These are phyloP conservation scores for Fusarium penzigii DNA, from an alignment of 2,329 filamentous ascomycete genomes.

Conservation along the genomic window DNA sequence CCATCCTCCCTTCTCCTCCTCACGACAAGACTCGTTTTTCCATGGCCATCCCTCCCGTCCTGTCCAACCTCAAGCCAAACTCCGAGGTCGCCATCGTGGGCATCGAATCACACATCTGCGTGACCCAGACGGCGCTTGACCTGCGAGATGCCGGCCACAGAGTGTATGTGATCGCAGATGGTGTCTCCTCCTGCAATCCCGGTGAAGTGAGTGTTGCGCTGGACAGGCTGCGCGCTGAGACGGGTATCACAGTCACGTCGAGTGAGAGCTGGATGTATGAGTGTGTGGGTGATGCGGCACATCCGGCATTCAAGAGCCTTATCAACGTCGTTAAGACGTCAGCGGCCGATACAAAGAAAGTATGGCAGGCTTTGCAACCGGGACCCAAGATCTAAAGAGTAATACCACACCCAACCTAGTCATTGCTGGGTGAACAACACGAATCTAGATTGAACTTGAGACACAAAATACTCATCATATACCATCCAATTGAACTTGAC, in stretches of 20 bases:
- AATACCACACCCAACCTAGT: too few species aligned
- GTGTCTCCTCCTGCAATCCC: slow-evolving; percentile 82
- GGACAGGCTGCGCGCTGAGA: slow-evolving; percentile 68
- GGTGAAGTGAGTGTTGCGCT: slow-evolving; percentile 82
- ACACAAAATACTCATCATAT: too few species aligned
- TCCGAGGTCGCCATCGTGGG: slow-evolving; percentile 77
- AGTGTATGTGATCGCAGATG: slow-evolving; percentile 88
- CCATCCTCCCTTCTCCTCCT: slow-evolving; percentile 55
- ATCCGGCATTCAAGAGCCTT: slow-evolving; percentile 71
- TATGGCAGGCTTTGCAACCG: slow-evolving; percentile 61
- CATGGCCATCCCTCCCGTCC: slow-evolving; percentile 76
- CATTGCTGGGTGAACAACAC: too few species aligned
- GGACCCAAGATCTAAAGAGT: slow-evolving; percentile 58
- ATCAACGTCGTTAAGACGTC: slow-evolving; percentile 79
- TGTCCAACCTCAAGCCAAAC: slow-evolving; percentile 35
- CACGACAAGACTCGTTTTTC: slow-evolving; percentile 88
- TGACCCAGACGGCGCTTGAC: slow-evolving; percentile 89
- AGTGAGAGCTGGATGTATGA: slow-evolving; percentile 93
- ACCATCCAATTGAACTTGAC: too few species aligned
- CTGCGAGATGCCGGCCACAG: slow-evolving; percentile 71
- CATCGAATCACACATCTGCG: slow-evolving; percentile 92
- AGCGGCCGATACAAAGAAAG: slow-evolving; percentile 67
- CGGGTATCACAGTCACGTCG: slow-evolving; percentile 75
- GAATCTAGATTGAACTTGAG: too few species aligned
- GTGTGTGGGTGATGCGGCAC: slow-evolving; percentile 77